Percentiles rank a stretch among this genome's conserved stretches.
Evolutionary conservation across 495 filamentous ascomycete genomes (phyloP).

Genomic region (Glonium stellatum): DNA sequence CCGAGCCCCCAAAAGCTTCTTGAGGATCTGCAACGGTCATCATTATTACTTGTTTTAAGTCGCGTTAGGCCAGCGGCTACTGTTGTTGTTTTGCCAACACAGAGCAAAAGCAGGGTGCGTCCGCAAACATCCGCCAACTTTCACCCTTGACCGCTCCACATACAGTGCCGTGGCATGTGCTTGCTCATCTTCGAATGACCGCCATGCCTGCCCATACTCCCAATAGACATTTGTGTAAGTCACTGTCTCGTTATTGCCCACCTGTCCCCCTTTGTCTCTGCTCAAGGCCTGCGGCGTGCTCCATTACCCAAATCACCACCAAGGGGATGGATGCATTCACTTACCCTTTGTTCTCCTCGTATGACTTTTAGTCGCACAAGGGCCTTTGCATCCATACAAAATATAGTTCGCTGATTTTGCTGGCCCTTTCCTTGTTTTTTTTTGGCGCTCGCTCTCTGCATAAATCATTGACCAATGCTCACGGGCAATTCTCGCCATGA

Average conservation of each 20-base stretch:
- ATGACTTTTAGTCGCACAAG: conserved; percentile 24
- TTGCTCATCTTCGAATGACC: conserved; percentile 10
- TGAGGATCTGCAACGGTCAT: conserved; percentile 5
- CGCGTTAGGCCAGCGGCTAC: neutral
- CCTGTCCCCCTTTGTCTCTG: conserved; percentile 21
- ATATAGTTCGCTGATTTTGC: neutral
- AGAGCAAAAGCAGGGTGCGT: conserved; percentile 14
- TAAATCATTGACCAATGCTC: conserved; percentile 11
- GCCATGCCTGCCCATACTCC: neutral
- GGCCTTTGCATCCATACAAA: conserved; percentile 1
- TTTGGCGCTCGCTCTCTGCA: neutral
- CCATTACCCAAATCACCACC: conserved; percentile 21
- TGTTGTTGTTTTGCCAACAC: conserved; percentile 17
- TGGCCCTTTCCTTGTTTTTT: conserved; percentile 4
- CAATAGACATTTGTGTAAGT: conserved; percentile 15
- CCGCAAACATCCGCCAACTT: conserved; percentile 19
- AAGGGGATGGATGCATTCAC: conserved; percentile 16
- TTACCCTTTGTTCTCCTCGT: conserved; percentile 24
- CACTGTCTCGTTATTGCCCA: conserved; percentile 21
- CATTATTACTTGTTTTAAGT: conserved; percentile 11
- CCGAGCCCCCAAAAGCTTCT: neutral
- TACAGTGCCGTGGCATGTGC: conserved; percentile 18
- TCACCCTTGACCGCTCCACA: conserved; percentile 13
- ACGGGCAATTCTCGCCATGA: conserved; percentile 14
- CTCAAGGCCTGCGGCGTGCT: conserved; percentile 8